These are phyloP conservation scores for Mallotus nudiflorus DNA, from an alignment of 345 rosid genomes.

Conservation along the genomic window DNA sequence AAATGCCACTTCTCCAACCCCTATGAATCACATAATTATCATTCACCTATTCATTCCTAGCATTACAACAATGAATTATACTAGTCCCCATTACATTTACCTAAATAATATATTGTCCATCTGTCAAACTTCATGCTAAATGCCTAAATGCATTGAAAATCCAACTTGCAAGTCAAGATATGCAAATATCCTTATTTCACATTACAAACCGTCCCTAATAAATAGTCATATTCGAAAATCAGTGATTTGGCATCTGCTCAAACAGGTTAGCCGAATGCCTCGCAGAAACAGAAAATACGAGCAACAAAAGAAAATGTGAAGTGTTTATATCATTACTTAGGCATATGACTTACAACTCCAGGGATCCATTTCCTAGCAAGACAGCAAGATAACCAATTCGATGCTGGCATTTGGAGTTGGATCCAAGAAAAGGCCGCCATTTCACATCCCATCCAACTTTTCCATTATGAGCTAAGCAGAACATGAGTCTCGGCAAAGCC, in stretches of 20 bases:
- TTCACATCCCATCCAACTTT: conserved; percentile 94
- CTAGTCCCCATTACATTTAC: neutral
- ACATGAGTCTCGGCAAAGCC: conserved; percentile 65
- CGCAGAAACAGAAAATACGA: neutral
- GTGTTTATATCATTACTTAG: neutral
- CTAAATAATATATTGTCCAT: too few relatives aligned
- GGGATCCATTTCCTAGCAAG: conserved; percentile 83
- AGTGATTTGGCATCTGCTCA: neutral
- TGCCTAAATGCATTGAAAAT: neutral
- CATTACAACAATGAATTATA: neutral
- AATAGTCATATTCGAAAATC: neutral
- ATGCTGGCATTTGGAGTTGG: conserved; percentile 46
- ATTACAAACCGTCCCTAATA: too few relatives aligned
- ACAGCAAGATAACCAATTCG: conserved; percentile 93
- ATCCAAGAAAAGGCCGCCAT: conserved; percentile 60
- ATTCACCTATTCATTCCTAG: conserved; percentile 3
- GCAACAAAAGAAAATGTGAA: neutral
- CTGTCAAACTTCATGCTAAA: neutral
- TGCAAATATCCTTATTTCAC: neutral
- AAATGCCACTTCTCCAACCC: neutral
- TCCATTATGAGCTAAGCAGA: conserved; percentile 90
- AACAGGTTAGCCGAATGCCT: too few relatives aligned
- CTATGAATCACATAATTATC: neutral
- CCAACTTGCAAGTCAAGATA: neutral
- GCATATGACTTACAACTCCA: conserved; percentile 79